Percentiles rank a stretch among this genome's conserved stretches.
Evolutionary conservation across 208 protist genomes (phyloP).

Genomic region (Acanthamoeba lenticulata): DNA sequence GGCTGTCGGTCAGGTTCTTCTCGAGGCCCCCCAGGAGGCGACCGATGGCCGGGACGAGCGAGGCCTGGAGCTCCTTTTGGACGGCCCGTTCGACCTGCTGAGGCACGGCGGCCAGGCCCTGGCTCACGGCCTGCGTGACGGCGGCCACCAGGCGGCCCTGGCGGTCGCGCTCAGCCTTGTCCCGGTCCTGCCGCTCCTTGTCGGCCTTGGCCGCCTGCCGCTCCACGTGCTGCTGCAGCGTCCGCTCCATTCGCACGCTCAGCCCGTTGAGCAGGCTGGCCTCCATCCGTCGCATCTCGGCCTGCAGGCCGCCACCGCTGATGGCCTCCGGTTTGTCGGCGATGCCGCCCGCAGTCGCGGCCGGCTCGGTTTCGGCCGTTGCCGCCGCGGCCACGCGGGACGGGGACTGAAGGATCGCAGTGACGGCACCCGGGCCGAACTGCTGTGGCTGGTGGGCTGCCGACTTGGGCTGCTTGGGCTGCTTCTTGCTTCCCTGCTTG

Average conservation of each 20-base stretch:
- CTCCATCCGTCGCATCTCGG: conserved; percentile 1
- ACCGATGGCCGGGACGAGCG: not conserved
- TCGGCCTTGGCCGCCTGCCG: conserved; percentile 43
- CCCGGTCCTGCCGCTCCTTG: conserved; percentile 17
- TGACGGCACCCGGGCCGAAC: too few species aligned
- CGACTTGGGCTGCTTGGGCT: not conserved
- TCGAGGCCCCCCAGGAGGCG: not conserved
- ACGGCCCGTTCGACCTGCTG: conserved; percentile 48
- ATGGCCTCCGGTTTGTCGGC: not conserved
- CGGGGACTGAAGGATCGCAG: not conserved
- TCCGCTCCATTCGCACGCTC: not conserved
- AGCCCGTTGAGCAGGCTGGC: not conserved
- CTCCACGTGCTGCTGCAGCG: conserved; percentile 21
- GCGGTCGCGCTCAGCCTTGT: conserved; percentile 32
- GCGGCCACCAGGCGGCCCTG: conserved; percentile 44
- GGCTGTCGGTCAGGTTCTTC: conserved; percentile 43
- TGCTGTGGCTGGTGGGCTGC: too few species aligned
- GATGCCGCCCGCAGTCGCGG: not conserved
- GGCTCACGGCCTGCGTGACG: not conserved
- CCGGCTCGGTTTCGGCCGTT: not conserved
- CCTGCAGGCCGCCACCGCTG: not conserved
- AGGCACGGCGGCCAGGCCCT: not conserved
- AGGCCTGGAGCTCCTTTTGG: conserved; percentile 34
- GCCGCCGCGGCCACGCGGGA: not conserved
- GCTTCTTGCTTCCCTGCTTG: not conserved